These are phyloP conservation scores for Mangifera indica DNA, from an alignment of 345 rosid genomes.

Conservation along the genomic window DNA sequence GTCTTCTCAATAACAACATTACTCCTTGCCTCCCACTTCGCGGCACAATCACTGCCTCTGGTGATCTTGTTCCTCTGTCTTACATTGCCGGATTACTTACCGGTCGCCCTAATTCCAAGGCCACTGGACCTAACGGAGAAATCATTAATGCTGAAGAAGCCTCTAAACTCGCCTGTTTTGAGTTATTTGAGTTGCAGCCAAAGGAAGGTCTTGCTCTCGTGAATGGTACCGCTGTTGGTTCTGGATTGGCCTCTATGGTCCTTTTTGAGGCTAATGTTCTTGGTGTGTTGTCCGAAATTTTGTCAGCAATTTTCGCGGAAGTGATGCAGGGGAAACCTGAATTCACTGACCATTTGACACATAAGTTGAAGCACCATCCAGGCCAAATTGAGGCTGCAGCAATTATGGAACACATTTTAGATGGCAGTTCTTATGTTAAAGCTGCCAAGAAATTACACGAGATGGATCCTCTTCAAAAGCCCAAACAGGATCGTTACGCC, in stretches of 20 bases:
- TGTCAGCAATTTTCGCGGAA: constrained; percentile 50
- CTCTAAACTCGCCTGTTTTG: constrained; percentile 38
- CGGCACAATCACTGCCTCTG: constrained; percentile 70
- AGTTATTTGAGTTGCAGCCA: constrained; percentile 61
- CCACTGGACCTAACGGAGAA: constrained; percentile 60
- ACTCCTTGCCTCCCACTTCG: constrained; percentile 77
- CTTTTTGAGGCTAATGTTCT: constrained; percentile 45
- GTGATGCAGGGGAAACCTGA: constrained; percentile 57
- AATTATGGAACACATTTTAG: constrained; percentile 52
- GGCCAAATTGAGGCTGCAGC: constrained; percentile 68
- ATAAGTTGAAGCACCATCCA: constrained; percentile 56
- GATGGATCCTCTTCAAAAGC: constrained; percentile 50
- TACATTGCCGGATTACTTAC: constrained; percentile 68
- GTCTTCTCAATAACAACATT: constrained; percentile 58
- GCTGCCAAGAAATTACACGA: constrained; percentile 46
- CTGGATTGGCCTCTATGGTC: constrained; percentile 63
- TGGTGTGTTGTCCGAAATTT: constrained; percentile 38
- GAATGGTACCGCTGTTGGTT: constrained; percentile 68
- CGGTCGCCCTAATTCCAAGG: constrained; percentile 58
- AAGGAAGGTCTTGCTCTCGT: constrained; percentile 74
- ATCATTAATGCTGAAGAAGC: constrained; percentile 47
- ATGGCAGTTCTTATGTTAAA: constrained; percentile 44
- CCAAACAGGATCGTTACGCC: constrained; percentile 56
- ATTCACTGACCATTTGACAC: constrained; percentile 55
- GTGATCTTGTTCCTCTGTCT: constrained; percentile 68